Conservation (phyloP, 805 yeast species). For the Diddensiella santjacobensis region DNA sequence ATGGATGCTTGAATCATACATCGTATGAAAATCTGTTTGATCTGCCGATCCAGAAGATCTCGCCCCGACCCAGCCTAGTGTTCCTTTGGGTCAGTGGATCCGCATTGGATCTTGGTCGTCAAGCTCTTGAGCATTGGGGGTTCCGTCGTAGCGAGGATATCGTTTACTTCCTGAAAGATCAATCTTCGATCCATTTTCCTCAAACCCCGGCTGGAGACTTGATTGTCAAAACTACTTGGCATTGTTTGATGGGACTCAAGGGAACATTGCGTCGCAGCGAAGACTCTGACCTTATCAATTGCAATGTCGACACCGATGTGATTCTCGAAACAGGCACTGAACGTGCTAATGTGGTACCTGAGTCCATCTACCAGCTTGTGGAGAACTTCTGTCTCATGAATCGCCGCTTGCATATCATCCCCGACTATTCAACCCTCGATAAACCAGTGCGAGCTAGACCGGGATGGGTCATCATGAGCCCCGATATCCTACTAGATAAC, state of each 20-base stretch:
- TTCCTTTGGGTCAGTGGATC: constrained; percentile 85
- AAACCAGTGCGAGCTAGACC: constrained; percentile 64
- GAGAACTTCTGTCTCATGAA: constrained; percentile 86
- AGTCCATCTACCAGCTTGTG: constrained; percentile 71
- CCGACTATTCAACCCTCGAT: constrained; percentile 57
- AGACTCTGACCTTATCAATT: constrained; percentile 81
- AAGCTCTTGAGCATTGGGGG: constrained; percentile 49
- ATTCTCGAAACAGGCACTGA: constrained; percentile 53
- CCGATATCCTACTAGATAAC: constrained; percentile 74
- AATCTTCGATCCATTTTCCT: constrained; percentile 63
- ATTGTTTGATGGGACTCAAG: constrained; percentile 96
- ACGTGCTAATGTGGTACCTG: constrained; percentile 52
- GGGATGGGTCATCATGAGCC: constrained; percentile 91
- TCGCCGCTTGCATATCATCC: constrained; percentile 80
- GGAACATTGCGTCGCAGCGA: constrained; percentile 87
- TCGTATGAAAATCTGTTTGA: constrained; percentile 52
- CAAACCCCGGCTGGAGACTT: constrained; percentile 43
- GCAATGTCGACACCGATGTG: constrained; percentile 88
- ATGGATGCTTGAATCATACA: constrained; percentile 72
- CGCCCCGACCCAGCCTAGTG: constrained; percentile 81
- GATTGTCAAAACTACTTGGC: constrained; percentile 76
- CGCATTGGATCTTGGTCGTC: constrained; percentile 55
- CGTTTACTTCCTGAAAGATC: constrained; percentile 71
- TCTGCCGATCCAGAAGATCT: constrained; percentile 67
- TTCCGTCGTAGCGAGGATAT: constrained; percentile 89